Evolutionary conservation across 345 rosid genomes (phyloP).

Genomic region (Eucalyptus marginata): DNA sequence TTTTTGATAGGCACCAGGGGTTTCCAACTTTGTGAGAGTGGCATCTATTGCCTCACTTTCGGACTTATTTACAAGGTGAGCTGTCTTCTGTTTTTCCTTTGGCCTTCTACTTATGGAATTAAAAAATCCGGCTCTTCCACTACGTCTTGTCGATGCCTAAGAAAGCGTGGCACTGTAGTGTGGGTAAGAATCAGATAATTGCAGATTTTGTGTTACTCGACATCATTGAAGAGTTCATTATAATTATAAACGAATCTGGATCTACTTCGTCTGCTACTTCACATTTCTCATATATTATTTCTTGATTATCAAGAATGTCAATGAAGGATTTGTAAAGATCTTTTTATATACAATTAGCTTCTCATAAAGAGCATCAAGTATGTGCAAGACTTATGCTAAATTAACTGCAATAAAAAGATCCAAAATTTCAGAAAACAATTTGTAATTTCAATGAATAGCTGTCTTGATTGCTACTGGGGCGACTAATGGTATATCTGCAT

Average conservation of each 20-base stretch:
- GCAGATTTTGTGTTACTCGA: neutral
- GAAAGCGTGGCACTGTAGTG: neutral
- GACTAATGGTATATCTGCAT: neutral
- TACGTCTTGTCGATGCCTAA: neutral
- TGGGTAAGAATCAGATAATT: neutral
- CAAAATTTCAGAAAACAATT: neutral
- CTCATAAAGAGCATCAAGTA: neutral
- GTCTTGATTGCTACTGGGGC: neutral
- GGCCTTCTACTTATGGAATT: neutral
- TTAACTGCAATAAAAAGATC: neutral
- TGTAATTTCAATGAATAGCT: neutral
- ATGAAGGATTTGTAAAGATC: neutral
- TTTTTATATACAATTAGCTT: neutral
- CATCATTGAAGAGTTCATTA: neutral
- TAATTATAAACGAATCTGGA: neutral
- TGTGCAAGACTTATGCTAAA: neutral
- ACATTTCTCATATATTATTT: neutral
- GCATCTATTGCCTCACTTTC: constrained; percentile 61
- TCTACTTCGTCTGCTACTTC: neutral
- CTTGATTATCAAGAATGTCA: neutral
- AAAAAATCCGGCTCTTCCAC: neutral
- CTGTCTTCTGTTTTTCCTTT: neutral
- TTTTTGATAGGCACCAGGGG: constrained; percentile 38
- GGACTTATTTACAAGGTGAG: constrained; percentile 69
- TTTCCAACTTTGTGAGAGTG: constrained; percentile 69